Conservation (phyloP, 805 yeast genomes). For the Teunomyces aglyptinius region DNA sequence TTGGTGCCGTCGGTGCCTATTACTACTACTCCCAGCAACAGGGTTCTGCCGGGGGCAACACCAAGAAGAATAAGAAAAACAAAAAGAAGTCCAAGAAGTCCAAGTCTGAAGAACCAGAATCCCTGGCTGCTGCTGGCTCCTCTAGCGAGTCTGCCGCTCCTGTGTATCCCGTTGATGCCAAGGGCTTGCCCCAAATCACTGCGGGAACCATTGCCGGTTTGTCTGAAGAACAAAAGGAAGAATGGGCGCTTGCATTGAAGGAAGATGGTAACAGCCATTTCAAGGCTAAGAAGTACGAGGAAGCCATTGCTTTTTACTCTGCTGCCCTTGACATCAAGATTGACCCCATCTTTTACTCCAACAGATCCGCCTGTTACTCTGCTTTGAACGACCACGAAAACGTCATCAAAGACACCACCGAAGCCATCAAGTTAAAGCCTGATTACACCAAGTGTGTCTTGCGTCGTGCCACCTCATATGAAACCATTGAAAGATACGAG, state of each 20-base stretch:
- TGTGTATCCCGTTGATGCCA: constrained; percentile 51
- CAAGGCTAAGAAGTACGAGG: constrained; percentile 63
- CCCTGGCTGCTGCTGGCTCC: constrained; percentile 25
- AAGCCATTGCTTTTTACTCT: constrained; percentile 78
- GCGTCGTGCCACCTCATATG: constrained; percentile 93
- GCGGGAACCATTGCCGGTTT: constrained; percentile 46
- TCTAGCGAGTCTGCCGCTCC: constrained; percentile 11
- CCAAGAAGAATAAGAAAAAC: constrained; percentile 40
- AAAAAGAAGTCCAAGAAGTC: constrained; percentile 42
- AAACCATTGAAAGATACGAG: constrained; percentile 68
- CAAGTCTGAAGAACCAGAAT: constrained; percentile 20
- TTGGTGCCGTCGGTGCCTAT: constrained; percentile 63
- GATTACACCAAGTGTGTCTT: constrained; percentile 87
- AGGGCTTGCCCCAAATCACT: constrained; percentile 59
- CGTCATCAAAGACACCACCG: constrained; percentile 83
- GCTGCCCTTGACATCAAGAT: constrained; percentile 71
- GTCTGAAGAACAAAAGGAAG: constrained; percentile 52
- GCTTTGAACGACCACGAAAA: constrained; percentile 77
- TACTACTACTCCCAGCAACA: constrained; percentile 40
- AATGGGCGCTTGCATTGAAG: constrained; percentile 73
- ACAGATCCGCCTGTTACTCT: constrained; percentile 94
- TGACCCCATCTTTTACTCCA: constrained; percentile 90
- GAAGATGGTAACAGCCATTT: constrained; percentile 85
- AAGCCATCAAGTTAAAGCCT: constrained; percentile 82
- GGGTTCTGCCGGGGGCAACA: constrained; percentile 13